phyloP scores from a whole-genome alignment of 2,329 filamentous ascomycete genomes.

The Ceratocystis destructans region DNA sequence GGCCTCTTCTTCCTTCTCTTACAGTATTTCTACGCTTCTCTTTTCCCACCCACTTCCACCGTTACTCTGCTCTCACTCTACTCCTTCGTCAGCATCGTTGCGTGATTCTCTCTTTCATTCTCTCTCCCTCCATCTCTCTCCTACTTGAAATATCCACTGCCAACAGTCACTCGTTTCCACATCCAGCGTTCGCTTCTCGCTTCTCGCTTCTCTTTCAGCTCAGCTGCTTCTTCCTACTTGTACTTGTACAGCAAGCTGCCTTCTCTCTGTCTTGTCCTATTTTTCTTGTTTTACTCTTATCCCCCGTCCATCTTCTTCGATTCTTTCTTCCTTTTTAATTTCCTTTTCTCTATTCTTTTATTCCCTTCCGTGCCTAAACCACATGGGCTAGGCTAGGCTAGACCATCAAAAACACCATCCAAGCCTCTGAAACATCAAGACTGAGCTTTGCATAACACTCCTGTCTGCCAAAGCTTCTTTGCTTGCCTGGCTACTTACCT shows the following conservation, averaged over 20 bases:
- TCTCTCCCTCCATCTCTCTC: neutral
- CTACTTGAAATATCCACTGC: neutral
- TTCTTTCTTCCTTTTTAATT: neutral
- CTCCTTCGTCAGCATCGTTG: neutral
- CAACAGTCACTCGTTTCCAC: slow-evolving; percentile 2
- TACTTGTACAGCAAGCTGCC: no score
- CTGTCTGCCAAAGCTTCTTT: neutral
- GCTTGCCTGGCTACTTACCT: no score
- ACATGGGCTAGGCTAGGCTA: no score
- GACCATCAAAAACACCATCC: neutral
- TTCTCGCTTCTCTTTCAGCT: neutral
- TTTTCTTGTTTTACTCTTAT: neutral
- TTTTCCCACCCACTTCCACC: no score
- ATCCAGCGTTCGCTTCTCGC: neutral
- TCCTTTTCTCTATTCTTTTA: neutral
- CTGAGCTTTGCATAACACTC: neutral
- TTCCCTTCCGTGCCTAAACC: neutral
- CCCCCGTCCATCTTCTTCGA: neutral
- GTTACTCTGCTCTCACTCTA: neutral
- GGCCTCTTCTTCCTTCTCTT: neutral
- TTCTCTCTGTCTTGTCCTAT: no score
- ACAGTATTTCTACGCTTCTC: no score
- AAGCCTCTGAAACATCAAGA: neutral
- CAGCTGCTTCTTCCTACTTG: no score
- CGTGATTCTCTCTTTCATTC: neutral